Base-by-base conservation (phyloP, 1,139 yeast genomes). In the Arxiozyma slooffiae region DNA sequence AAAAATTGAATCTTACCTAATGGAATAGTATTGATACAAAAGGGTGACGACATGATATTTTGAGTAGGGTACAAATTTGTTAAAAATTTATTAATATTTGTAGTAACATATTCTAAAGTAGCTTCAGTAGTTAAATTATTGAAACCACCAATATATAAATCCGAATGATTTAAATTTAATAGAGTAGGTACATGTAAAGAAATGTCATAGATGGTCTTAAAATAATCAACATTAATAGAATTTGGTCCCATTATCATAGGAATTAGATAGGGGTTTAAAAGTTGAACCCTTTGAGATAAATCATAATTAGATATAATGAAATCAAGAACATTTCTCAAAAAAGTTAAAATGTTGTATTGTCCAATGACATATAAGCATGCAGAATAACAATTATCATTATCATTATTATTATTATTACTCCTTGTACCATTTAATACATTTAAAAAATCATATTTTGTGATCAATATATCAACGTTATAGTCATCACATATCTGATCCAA, bases 1-100 rank as follows among this genome's bases (percentile, higher is more conserved):
- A 63, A 52, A 46, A 49, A 62, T 18, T 50, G 51, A 21, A 64
- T 46, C 51, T 62, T 64, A 14, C 56, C 57, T 18, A 57, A 56
- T 11, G 65, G 57, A 3, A 41, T 41, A 26, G 36, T 41, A 26
- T 41, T 24, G 9, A 41, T 41, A 3, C 37, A n/a, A 40, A 20
- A 18, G 4, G 9, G 20, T 2, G 18, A 7, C 18, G 37, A 11
- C 5, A 21, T 7, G 11, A 24, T 26, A 11, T 30, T 8, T 30
- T 30, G 36, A 30, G 14, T 11, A 30, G 36, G n/a, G 36, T 14
- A 30, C 14, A 30, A 11, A 30, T 30, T n/a, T 30, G 36, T 2
- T 30, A 30, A 11, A 30, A 30, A 30, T 11, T 11, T 30, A 30
- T 2, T 30, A 30, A 30, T 14, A 14, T 14, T 30, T 9, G 36